Evolutionary conservation across 179 eudicot genomes (phyloP).

Genomic region (Gypsophila paniculata): DNA sequence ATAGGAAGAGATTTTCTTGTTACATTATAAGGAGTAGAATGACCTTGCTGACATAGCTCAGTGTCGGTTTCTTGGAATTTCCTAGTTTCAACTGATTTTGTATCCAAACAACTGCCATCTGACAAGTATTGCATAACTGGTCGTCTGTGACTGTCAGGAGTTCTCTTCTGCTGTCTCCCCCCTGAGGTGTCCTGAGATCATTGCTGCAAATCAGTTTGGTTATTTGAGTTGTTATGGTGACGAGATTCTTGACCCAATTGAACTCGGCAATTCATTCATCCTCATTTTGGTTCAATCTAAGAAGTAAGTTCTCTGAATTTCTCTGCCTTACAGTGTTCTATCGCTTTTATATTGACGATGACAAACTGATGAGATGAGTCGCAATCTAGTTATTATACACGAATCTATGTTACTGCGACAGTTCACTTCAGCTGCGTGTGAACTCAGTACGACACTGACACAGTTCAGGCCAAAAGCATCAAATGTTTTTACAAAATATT

Average conservation of each 20-base stretch:
- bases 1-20: not conserved
- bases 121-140: slow-evolving; percentile 51
- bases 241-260: not conserved
- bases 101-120: slow-evolving; percentile 64
- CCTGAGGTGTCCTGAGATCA: slow-evolving; percentile 45
- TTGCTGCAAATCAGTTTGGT: slow-evolving; percentile 32
- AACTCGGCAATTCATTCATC: not conserved
- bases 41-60: slow-evolving; percentile 58
- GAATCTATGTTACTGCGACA: not conserved
- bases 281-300: not conserved
- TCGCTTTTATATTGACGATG: not conserved
- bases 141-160: slow-evolving; percentile 28
- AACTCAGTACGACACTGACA: not conserved
- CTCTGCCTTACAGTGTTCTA: too few relatives aligned
- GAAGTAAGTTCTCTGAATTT: not conserved
- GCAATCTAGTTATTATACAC: not conserved
- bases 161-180: slow-evolving; percentile 28
- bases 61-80: slow-evolving; percentile 40
- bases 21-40: not conserved
- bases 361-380: not conserved
- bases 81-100: slow-evolving; percentile 50
- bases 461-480: not conserved
- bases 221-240: not conserved
- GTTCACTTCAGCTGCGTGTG: too few relatives aligned
- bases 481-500: not conserved